Conservation (phyloP, 225 moss, liverwort and hornwort genomes). For the Marchantia polymorpha region DNA sequence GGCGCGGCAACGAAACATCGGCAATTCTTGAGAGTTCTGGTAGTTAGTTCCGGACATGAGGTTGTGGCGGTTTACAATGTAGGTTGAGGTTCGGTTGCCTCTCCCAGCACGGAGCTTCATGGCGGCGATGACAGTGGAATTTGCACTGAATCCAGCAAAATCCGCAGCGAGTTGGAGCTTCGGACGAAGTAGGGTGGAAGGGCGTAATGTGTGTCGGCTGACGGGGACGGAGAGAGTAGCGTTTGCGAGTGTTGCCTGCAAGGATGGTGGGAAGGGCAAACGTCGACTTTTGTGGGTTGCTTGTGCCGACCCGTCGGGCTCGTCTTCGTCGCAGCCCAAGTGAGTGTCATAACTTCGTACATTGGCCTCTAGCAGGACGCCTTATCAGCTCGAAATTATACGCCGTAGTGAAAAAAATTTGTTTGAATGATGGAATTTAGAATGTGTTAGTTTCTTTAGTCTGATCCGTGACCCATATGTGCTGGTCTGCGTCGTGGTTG, state of each 20-base stretch:
- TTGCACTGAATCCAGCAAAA: conserved; percentile 14
- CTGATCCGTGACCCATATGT: background rate
- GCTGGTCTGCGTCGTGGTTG: background rate
- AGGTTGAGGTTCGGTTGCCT: background rate
- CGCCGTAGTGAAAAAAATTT: background rate
- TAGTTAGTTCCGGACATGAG: background rate
- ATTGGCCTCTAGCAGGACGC: too few species aligned
- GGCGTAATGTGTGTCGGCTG: background rate
- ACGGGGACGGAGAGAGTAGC: conserved; percentile 8
- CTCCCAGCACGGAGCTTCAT: background rate
- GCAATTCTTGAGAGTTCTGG: background rate
- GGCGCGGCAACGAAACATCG: background rate
- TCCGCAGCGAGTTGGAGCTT: conserved; percentile 1
- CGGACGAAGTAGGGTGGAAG: conserved; percentile 3
- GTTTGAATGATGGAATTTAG: background rate
- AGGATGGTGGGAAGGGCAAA: background rate
- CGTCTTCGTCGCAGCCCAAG: conserved; percentile 23
- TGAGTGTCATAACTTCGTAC: conserved; percentile 2
- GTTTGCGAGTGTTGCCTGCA: conserved; percentile 4
- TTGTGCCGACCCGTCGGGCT: conserved; percentile 22
- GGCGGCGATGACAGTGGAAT: conserved; percentile 22
- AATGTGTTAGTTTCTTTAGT: background rate
- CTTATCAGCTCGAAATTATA: background rate
- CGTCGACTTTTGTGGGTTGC: conserved; percentile 21
- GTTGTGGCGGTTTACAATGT: background rate